phyloP scores from a whole-genome alignment of 345 rosid species.

The Eucalyptus dawsonii region DNA sequence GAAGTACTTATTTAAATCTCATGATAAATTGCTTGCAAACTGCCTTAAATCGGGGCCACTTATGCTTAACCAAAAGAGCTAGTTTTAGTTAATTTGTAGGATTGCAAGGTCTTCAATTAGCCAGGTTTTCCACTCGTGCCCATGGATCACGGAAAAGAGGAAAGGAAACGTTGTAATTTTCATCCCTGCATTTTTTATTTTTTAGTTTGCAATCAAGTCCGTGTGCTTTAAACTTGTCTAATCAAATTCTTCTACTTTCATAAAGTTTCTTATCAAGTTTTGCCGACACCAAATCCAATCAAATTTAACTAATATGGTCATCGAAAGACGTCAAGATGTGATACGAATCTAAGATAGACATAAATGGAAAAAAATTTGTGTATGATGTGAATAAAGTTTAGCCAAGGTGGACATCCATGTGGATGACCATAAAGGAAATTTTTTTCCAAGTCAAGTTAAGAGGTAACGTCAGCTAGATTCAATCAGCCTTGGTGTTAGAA shows the following conservation, averaged over 20 bases:
- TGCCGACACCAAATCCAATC: background rate
- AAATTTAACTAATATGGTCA: background rate
- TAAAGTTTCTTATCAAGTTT: background rate
- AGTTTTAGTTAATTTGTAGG: background rate
- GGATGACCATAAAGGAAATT: background rate
- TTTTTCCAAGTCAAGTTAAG: background rate
- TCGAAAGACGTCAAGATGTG: background rate
- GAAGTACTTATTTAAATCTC: background rate
- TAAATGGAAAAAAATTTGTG: rapidly evolving
- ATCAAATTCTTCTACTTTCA: background rate
- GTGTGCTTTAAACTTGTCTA: background rate
- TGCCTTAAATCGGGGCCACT: background rate
- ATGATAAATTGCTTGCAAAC: background rate
- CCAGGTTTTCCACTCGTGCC: background rate
- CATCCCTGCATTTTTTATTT: background rate
- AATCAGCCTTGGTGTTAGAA: background rate
- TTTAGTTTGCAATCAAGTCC: background rate
- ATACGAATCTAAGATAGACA: background rate
- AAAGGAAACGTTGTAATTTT: background rate
- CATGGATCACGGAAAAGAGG: background rate
- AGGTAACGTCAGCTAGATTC: background rate
- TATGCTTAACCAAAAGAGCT: background rate
- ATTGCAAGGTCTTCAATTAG: background rate
- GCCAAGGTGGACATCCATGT: background rate
- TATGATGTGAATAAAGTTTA: background rate